These are phyloP conservation scores for Bromus sterilis DNA, from an alignment of 176 grass and related monocot genomes.

Conservation along the genomic window DNA sequence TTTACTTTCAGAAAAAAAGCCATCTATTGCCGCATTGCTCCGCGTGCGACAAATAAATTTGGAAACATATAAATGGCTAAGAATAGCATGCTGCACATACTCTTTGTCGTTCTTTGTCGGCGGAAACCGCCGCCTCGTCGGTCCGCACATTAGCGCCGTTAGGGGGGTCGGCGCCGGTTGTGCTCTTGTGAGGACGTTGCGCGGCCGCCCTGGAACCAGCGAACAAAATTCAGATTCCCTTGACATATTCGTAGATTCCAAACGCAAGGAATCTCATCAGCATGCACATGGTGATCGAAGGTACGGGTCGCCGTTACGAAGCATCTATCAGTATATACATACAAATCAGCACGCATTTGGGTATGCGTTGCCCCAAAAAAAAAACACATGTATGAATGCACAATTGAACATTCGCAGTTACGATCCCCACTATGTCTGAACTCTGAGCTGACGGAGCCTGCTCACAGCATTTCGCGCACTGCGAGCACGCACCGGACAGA, in stretches of 20 bases:
- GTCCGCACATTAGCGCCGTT: slow-evolving; percentile 10
- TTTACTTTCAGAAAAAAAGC: neutral
- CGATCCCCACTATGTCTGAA: neutral
- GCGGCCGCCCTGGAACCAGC: neutral
- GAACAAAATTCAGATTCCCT: neutral
- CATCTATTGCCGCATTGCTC: neutral
- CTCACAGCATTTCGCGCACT: neutral
- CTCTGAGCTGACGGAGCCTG: neutral
- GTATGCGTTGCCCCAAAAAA: too few species aligned
- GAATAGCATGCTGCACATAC: slow-evolving; percentile 13
- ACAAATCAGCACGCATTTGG: neutral
- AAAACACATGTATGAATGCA: too few species aligned
- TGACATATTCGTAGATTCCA: neutral
- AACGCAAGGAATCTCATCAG: neutral
- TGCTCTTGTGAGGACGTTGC: slow-evolving; percentile 6
- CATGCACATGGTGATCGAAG: neutral
- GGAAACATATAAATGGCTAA: neutral
- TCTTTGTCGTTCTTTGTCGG: slow-evolving; percentile 13
- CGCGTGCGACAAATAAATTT: neutral
- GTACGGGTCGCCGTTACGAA: neutral
- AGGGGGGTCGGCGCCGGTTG: slow-evolving; percentile 11
- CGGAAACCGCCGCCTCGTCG: slow-evolving; percentile 6
- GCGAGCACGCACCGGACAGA: neutral
- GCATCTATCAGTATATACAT: too few species aligned
- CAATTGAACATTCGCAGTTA: neutral